These are phyloP conservation scores for Sclerotinia borealis DNA, from an alignment of 2,329 filamentous ascomycete genomes.

Conservation along the genomic window DNA sequence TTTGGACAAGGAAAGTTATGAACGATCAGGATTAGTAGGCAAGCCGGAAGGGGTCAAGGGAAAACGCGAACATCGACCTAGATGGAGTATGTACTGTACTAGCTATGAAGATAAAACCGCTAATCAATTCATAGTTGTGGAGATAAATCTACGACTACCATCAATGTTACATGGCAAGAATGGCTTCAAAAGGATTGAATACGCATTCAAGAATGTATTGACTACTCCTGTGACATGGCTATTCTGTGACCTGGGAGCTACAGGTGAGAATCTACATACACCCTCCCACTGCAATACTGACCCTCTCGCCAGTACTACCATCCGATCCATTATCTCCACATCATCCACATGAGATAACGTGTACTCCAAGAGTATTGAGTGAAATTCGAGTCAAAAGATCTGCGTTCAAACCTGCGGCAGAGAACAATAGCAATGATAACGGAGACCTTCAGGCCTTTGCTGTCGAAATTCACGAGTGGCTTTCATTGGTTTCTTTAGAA, in stretches of 20 bases:
- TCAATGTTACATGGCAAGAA: conserved; percentile 58
- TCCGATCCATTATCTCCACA: conserved; percentile 45
- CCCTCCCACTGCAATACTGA: conserved; percentile 12
- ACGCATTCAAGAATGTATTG: conserved; percentile 59
- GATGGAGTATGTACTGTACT: conserved; percentile 57
- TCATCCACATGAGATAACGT: conserved; percentile 40
- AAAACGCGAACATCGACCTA: conserved; percentile 53
- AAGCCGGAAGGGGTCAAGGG: conserved; percentile 56
- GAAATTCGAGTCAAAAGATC: conserved; percentile 31
- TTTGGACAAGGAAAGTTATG: conserved; percentile 75
- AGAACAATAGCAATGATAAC: conserved; percentile 33
- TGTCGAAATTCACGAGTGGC: conserved; percentile 65
- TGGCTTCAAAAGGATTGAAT: conserved; percentile 29
- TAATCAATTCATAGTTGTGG: conserved; percentile 53
- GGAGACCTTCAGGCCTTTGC: conserved; percentile 57
- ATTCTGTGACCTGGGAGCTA: conserved; percentile 56
- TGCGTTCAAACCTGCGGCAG: conserved; percentile 26
- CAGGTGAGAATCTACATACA: conserved; percentile 36
- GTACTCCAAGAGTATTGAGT: conserved; percentile 27
- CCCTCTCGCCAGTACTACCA: conserved; percentile 35
- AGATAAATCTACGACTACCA: conserved; percentile 65
- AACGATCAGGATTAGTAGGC: conserved; percentile 74
- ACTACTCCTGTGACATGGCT: conserved; percentile 66
- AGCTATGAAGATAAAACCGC: conserved; percentile 11
- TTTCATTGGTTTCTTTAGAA: conserved; percentile 59